Base-by-base conservation (phyloP, 208 protist species). In the Acanthamoeba castellanii region DNA sequence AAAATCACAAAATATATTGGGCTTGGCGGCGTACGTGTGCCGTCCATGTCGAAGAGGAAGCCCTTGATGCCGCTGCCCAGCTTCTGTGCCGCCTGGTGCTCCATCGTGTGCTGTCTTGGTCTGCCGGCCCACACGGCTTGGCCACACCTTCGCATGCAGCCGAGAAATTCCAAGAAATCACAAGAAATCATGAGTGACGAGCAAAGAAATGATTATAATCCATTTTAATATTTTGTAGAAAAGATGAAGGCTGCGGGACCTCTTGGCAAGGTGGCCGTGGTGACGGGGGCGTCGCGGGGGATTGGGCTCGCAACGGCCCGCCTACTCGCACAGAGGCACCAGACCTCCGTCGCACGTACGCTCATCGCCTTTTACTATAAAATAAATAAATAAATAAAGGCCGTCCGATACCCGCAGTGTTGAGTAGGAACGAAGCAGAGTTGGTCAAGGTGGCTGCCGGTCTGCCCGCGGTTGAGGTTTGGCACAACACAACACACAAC, bases 1-100 rank as follows among this genome's bases (percentile, higher is more conserved):
- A 68, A 68, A 68, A 27, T n/a, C 66, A 16, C 13, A 74, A 37
- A n/a, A 25, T 16, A 8, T 13, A n/a, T n/a, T n/a, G n/a, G n/a
- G n/a, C n/a, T n/a, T n/a, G n/a, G n/a, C n/a, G n/a, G n/a, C n/a
- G n/a, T 88, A 88, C 81, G 81, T 27, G 81, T 88, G 81, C 81
- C 81, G 81, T 88, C 81, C 81, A 88, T 88, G 50, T 88, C 81
- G 27, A 88, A 88, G 18, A 88, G 81, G 50, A 88, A 88, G 81
- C 81, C 81, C 30, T 42, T 55, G 34, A 88, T 88, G 50, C 81
- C 52, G 50, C 50, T 42, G 0, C 50, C 45, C 32, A 64, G 52
- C 45, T 25, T 84, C 37, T n/a, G 34, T 25, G 74, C 52, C 42
- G 14, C 7, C 37, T 52, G 50, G 32, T 32, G 37, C 42, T 42